Evolutionary conservation across 495 filamentous ascomycete species (phyloP), one percentile per base, ranked within the genome.

Genomic region (Apodospora peruviana): DNA sequence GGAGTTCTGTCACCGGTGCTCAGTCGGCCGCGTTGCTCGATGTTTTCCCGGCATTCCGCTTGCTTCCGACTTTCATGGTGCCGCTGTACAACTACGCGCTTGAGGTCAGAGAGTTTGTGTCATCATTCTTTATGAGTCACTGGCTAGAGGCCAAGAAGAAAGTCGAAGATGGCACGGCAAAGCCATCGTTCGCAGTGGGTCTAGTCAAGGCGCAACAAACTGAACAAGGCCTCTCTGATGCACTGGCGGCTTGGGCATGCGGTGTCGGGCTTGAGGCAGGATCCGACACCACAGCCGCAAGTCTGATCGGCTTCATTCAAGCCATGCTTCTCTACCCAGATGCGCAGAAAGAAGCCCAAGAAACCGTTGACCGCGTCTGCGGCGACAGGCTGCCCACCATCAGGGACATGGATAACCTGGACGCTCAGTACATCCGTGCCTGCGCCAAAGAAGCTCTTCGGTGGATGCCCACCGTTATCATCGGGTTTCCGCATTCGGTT

Each of bases 361-460:
- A 61, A 27, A 75, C 79, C 51, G 50, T 82, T 12, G 79, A 82
- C 54, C 52, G 59, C n/a, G 71, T 80, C 3, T 48, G 41, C 14
- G 52, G 56, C 1, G 62, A 66, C 32, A 57, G 75, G 0, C 55
- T 67, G n/a, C 77, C 77, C 0, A 60, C 39, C 40, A 72, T 75
- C 47, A 55, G 55, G 9, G 75, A 79, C 52, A 14, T 43, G 14
- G 39, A 37, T 2, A 58, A 68, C 37, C 42, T 47, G 14, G 59
- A 66, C 25, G 56, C 79, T 11, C 76, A 72, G 3, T 80, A 79
- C 51, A 65, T 71, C 19, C 36, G 32, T 34, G 65, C 51, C 5
- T 60, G 73, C 12, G 64, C 70, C 37, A 79, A 76, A 52, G 78
- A 82, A 55, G 65, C 58, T 11, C 58, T 80, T 24, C 66, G 78